phyloP scores from a whole-genome alignment of 75 land plant species.

The Pseudotsuga menziesii region DNA sequence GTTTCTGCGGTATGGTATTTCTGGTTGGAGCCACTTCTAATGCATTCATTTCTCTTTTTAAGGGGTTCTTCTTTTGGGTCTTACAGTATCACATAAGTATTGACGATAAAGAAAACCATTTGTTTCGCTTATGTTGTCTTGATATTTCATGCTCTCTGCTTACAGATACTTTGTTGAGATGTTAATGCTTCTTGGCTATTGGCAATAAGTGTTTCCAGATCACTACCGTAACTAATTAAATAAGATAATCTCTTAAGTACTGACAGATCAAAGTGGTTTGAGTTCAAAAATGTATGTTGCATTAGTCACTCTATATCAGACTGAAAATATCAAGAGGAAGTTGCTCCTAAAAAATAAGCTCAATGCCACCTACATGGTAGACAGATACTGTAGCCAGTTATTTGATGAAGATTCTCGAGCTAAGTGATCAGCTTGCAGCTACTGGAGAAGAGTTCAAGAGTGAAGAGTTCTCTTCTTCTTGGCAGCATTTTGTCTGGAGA shows the following conservation, averaged over 20 bases:
- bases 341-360: too few species aligned
- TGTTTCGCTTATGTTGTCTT: not conserved
- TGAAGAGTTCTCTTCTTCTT: too few species aligned
- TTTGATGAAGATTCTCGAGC: too few species aligned
- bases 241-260: not conserved
- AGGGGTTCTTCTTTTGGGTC: not conserved
- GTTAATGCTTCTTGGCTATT: not conserved
- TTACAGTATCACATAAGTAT: not conserved
- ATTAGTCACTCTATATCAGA: too few species aligned
- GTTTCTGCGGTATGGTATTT: slow-evolving; percentile 8
- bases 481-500: too few species aligned
- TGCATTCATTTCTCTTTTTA: not conserved
- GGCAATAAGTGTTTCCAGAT: not conserved
- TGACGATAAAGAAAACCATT: not conserved
- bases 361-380: too few species aligned
- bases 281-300: too few species aligned
- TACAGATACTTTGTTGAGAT: not conserved
- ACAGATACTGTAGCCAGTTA: too few species aligned
- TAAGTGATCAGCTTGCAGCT: too few species aligned
- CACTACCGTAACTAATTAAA: not conserved
- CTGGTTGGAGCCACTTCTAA: not conserved
- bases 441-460: too few species aligned
- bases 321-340: too few species aligned
- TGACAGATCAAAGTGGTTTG: not conserved
- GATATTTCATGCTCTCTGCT: not conserved